Conservation (phyloP, 768 basidiomycete species). For the Amanita molliuscula region DNA sequence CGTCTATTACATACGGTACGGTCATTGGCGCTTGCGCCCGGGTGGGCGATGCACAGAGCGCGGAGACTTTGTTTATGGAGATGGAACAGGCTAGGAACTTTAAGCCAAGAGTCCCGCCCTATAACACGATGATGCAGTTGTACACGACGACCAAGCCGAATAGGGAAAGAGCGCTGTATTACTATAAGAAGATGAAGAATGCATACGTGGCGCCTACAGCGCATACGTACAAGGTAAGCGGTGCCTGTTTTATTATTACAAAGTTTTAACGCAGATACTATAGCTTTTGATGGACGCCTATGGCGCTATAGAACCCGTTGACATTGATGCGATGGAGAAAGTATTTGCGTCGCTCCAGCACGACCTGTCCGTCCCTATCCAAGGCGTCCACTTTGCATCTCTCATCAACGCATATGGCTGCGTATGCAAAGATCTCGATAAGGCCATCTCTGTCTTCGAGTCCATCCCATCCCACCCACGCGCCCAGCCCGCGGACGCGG, state of each 20-base stretch:
- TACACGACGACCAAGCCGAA: slow-evolving; percentile 88
- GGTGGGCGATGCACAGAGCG: slow-evolving; percentile 78
- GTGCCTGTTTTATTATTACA: background rate
- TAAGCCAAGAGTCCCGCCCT: slow-evolving; percentile 86
- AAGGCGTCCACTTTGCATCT: slow-evolving; percentile 55
- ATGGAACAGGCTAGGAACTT: slow-evolving; percentile 70
- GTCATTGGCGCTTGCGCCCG: slow-evolving; percentile 90
- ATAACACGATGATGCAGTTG: slow-evolving; percentile 98
- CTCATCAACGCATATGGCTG: slow-evolving; percentile 87
- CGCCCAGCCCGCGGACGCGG: slow-evolving; percentile 60
- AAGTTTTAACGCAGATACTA: slow-evolving; percentile 6
- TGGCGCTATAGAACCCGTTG: slow-evolving; percentile 76
- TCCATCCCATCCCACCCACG: slow-evolving; percentile 44
- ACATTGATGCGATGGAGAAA: slow-evolving; percentile 58
- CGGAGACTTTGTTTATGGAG: slow-evolving; percentile 76
- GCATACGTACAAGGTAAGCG: slow-evolving; percentile 83
- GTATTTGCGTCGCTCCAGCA: slow-evolving; percentile 52
- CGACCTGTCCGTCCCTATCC: slow-evolving; percentile 31
- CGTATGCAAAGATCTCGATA: slow-evolving; percentile 63
- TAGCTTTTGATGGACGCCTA: slow-evolving; percentile 86
- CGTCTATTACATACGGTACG: slow-evolving; percentile 90
- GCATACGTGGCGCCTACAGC: slow-evolving; percentile 65
- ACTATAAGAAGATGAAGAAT: slow-evolving; percentile 53
- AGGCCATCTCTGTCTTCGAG: slow-evolving; percentile 70
- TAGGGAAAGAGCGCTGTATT: slow-evolving; percentile 64